Conservation (phyloP, 1,284 basidiomycete genomes). For the Pholiota adiposa region DNA sequence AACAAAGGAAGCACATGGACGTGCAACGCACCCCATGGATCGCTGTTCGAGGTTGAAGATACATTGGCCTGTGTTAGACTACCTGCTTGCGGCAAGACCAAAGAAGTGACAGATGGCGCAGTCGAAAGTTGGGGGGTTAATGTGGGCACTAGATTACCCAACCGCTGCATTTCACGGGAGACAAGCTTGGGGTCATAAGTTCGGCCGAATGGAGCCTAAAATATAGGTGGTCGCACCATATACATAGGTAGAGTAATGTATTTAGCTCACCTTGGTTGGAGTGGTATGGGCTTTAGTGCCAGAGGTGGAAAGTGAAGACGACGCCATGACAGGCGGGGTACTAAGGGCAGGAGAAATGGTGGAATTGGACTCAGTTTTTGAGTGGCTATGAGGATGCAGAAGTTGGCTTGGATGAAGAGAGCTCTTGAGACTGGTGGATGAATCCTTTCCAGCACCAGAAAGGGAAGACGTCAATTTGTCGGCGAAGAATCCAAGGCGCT, state of each 20-base stretch:
- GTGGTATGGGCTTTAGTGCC: slow-evolving; percentile 54
- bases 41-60: slow-evolving; percentile 44
- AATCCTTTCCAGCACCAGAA: slow-evolving; percentile 32
- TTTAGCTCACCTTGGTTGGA: slow-evolving; percentile 63
- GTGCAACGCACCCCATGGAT: slow-evolving; percentile 84
- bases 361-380: slow-evolving; percentile 34
- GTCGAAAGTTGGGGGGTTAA: slow-evolving; percentile 44
- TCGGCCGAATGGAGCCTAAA: slow-evolving; percentile 56
- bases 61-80: slow-evolving; percentile 42
- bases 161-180: slow-evolving; percentile 77
- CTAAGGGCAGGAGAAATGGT: slow-evolving; percentile 24
- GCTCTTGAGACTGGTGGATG: slow-evolving; percentile 28
- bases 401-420: slow-evolving; percentile 36
- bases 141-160: slow-evolving; percentile 58
- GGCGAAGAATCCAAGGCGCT: slow-evolving; percentile 42
- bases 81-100: slow-evolving; percentile 41
- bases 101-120: slow-evolving; percentile 45
- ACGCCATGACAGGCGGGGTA: slow-evolving; percentile 32
- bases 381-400: slow-evolving; percentile 39
- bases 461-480: slow-evolving; percentile 44
- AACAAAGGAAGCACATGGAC: slow-evolving; percentile 89
- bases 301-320: slow-evolving; percentile 33
- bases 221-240: slow-evolving; percentile 8
- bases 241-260: background rate
- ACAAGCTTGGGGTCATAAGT: slow-evolving; percentile 77